These are phyloP conservation scores for Hordeum pubiflorum DNA, from an alignment of 202 grass and related monocot genomes.

Conservation along the genomic window DNA sequence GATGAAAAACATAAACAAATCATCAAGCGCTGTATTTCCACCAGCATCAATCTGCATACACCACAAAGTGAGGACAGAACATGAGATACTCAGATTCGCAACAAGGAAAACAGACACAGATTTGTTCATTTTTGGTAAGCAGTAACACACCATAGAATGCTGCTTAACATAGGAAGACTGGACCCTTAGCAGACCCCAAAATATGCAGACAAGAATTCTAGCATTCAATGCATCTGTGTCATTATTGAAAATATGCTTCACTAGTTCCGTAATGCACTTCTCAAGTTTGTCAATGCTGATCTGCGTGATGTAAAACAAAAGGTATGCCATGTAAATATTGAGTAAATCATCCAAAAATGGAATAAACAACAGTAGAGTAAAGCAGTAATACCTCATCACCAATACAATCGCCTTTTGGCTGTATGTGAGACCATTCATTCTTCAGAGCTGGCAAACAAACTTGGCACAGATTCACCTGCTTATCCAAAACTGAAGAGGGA, in stretches of 20 bases:
- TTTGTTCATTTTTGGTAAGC: conserved; percentile 7
- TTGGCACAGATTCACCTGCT: conserved; percentile 49
- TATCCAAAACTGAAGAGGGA: conserved; percentile 36
- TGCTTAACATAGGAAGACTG: conserved; percentile 37
- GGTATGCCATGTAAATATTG: conserved; percentile 4
- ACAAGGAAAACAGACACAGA: neutral
- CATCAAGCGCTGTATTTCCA: conserved; percentile 39
- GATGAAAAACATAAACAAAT: conserved; percentile 72
- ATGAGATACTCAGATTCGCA: conserved; percentile 19
- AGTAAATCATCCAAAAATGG: neutral
- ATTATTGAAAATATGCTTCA: conserved; percentile 53
- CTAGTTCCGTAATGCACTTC: conserved; percentile 49
- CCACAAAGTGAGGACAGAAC: conserved; percentile 9
- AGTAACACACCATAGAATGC: conserved; percentile 46
- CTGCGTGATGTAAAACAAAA: conserved; percentile 28
- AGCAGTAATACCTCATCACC: conserved; percentile 52
- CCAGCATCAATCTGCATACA: conserved; percentile 35
- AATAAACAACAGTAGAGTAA: conserved; percentile 29
- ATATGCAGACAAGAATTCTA: conserved; percentile 68
- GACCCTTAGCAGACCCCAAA: conserved; percentile 70
- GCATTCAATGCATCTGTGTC: conserved; percentile 57
- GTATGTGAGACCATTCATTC: conserved; percentile 55
- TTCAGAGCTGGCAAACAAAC: conserved; percentile 63
- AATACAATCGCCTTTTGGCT: conserved; percentile 22
- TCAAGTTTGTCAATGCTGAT: conserved; percentile 51